Evolutionary conservation across 345 rosid genomes (phyloP).

Genomic region (Linum trigynum): DNA sequence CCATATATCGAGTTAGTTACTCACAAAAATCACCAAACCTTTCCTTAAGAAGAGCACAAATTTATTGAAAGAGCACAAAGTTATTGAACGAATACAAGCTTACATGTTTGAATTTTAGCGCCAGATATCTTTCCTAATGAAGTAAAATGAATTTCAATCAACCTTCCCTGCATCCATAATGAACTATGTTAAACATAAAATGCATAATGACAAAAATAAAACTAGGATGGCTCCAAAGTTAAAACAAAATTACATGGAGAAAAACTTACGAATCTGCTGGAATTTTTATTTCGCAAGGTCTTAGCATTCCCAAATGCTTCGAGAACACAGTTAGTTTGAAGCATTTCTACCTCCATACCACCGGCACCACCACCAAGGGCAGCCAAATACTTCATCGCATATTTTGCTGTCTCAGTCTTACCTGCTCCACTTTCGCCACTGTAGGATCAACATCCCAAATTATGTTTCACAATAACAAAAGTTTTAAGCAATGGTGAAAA

Average conservation of each 20-base stretch:
- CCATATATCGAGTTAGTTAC: conserved; percentile 20
- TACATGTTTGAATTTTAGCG: conserved; percentile 81
- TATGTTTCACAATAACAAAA: conserved; percentile 1
- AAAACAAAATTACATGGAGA: background rate
- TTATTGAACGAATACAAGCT: conserved; percentile 21
- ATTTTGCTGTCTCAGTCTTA: conserved; percentile 94
- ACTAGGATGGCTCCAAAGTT: background rate
- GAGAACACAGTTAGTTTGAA: conserved; percentile 60
- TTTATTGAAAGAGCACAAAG: background rate
- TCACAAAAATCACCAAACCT: conserved; percentile 4
- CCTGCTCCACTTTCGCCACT: conserved; percentile 99
- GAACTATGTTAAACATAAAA: conserved; percentile 11
- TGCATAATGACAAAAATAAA: conserved; percentile 5
- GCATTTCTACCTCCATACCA: conserved; percentile 60
- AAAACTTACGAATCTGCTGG: conserved; percentile 85
- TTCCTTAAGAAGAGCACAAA: conserved; percentile 12
- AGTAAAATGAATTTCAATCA: conserved; percentile 79
- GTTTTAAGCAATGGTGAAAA: conserved; percentile 5
- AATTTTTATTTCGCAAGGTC: conserved; percentile 80
- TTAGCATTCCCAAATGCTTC: conserved; percentile 98
- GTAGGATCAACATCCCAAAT: conserved; percentile 18
- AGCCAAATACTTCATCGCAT: conserved; percentile 84
- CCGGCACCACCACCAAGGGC: conserved; percentile 70
- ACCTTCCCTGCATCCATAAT: conserved; percentile 60
- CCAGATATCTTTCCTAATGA: conserved; percentile 69